A percentile compares a stretch with the other conserved stretches of the same genome.
Conservation (phyloP, 768 basidiomycete genomes). For the Lactarius hengduanensis region DNA sequence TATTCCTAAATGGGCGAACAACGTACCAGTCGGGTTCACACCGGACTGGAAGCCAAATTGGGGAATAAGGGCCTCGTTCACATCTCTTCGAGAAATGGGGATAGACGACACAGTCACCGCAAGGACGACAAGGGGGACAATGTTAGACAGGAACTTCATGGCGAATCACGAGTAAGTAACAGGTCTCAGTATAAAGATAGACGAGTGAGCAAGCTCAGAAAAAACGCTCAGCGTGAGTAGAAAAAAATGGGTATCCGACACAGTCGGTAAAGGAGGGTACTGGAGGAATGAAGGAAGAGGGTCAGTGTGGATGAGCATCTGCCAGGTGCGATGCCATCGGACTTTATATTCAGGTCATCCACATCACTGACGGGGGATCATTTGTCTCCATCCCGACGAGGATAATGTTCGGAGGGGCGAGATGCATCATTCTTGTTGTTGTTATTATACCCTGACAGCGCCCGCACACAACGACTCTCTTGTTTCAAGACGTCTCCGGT, state of each 20-base stretch:
- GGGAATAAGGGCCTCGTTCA: slow-evolving; percentile 36
- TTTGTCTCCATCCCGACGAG: slow-evolving; percentile 4
- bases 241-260: slow-evolving; percentile 17
- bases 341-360: not conserved
- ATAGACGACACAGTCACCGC: slow-evolving; percentile 10
- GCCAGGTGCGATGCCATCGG: not conserved
- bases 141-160: slow-evolving; percentile 21
- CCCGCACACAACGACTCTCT: too few species aligned
- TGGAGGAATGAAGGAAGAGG: slow-evolving; percentile 8
- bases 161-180: not conserved
- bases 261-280: slow-evolving; percentile 23
- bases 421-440: not conserved
- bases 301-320: not conserved
- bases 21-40: slow-evolving; percentile 58
- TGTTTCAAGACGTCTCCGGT: not conserved
- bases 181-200: not conserved
- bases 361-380: not conserved
- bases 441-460: too few species aligned
- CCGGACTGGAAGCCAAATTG: slow-evolving; percentile 57
- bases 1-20: not conserved
- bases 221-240: slow-evolving; percentile 18
- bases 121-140: slow-evolving; percentile 16
- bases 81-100: slow-evolving; percentile 19
- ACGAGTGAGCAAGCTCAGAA: slow-evolving; percentile 7
- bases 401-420: not conserved